Base-by-base conservation (phyloP, 2,329 filamentous ascomycete genomes). In the Fusarium compactum region DNA sequence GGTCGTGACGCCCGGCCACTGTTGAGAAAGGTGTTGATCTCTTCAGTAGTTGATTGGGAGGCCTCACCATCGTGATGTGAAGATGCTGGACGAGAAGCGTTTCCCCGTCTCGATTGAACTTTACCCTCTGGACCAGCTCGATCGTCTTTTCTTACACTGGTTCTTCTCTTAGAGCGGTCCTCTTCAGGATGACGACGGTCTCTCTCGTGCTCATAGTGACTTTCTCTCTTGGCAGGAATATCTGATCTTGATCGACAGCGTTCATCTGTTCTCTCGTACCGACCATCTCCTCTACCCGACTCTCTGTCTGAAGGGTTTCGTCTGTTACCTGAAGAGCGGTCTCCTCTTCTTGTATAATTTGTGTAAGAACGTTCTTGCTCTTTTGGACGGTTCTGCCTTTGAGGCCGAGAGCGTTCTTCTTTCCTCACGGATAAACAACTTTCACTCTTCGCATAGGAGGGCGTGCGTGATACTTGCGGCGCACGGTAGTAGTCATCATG, bases 11-110 rank as follows among this genome's bases (percentile, higher is more conserved):
- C 55, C 52, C 41, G 59, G 3, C 51, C 27, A 12, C 52, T 43
- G 22, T 68, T 58, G 34, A 48, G 18, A 12, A 12, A 51, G 15
- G 51, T 55, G 30, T 62, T 57, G n/a, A 34, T 38, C 18, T 61
- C 65, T 25, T 55, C 47, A 34, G 43, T 66, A 8, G 51, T 58
- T 29, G 43, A 20, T 22, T 24, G 44, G 45, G 51, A 43, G 29
- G 22, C 38, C 15, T 64, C 32, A 47, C 18, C 30, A 16, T 50
- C 38, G 32, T 20, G 34, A 11, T 29, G 34, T n/a, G 34, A 38
- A 38, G 34, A 38, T 38, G 18, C 10, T 18, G 32, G 15, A 2
- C 16, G 55, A 41, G 47, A 53, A 11, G n/a, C 8, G 22, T 29
- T 25, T 9, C 41, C n/a, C 24, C 34, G 43, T 27, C 25, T 41